Base-by-base conservation (phyloP, 495 filamentous ascomycete species). In the Lentithecium fluviatile region DNA sequence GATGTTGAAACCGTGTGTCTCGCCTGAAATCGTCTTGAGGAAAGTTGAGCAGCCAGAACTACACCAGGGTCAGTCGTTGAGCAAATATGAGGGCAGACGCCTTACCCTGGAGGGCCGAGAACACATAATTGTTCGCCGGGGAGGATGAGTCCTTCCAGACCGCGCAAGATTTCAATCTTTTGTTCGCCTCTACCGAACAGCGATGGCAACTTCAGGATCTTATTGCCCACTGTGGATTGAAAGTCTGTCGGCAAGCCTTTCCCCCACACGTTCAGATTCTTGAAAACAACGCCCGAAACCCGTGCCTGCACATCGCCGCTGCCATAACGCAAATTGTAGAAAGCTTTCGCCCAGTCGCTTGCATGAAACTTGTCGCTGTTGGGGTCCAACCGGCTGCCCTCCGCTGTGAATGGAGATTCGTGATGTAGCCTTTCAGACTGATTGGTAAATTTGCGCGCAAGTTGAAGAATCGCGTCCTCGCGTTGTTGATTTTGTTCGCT, bases 1-100 rank as follows among this genome's bases (percentile, higher is more conserved):
- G 25, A 74, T 59, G 17, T 42, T 60, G 56, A 81, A 69, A 2
- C 78, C 79, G 29, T 78, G 77, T 55, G 79, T 79, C 60, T 89
- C 83, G 34, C 86, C 86, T 4, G 83, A 79, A 12, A 90, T 73
- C 8, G 84, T 83, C 73, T 88, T 88, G 32, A 90, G 68, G 47
- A 91, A 82, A 0, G 88, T 90, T 8, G 85, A 83, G 56, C 83
- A 86, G 21, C 86, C 85, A 56, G 17, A 24, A n/a, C 54, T 49
- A 36, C 5, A 11, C 15, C 2, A 5, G 36, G 1, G 2, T 48
- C 1, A 29, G 3, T 13, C 3, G 1, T 21, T 36, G 23, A 49
- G 17, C 3, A 46, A 19, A 12, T 10, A n/a, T 29, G 23, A 32
- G 3, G n/a, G 19, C 15, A 19, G 32, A 25, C n/a, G 17, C 24